A percentile compares a stretch with the other conserved stretches of the same genome.
phyloP scores from a whole-genome alignment of 2,329 filamentous ascomycete genomes.

The Fusarium tricinctum region DNA sequence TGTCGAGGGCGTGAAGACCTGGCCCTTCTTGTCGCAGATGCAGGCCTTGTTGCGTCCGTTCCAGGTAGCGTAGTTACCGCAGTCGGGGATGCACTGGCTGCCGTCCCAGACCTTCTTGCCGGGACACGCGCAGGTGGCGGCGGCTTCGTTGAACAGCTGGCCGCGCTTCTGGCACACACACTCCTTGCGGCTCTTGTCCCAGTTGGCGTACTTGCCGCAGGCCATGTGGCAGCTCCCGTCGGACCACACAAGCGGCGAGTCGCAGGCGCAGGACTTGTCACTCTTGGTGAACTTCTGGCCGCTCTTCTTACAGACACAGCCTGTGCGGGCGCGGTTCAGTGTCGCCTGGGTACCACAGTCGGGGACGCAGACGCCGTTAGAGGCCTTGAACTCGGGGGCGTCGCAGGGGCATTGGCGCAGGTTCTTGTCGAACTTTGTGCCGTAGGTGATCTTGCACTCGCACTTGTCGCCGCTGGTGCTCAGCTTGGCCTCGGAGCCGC shows the following conservation, averaged over 20 bases:
- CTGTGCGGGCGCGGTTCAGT: not conserved
- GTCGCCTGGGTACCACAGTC: not conserved
- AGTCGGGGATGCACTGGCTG: not conserved
- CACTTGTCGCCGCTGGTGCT: too few species aligned
- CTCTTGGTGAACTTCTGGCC: not conserved
- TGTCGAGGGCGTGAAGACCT: not conserved
- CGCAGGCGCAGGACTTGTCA: conserved; percentile 3
- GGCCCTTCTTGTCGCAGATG: not conserved
- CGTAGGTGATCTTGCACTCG: too few species aligned
- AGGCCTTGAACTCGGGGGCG: not conserved
- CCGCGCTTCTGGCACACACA: conserved; percentile 20
- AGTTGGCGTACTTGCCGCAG: conserved; percentile 7
- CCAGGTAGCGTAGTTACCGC: not conserved
- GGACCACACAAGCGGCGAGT: not conserved
- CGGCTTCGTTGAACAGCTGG: not conserved
- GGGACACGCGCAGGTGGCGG: not conserved
- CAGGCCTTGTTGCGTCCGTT: not conserved
- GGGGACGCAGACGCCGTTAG: not conserved
- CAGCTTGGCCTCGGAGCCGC: too few species aligned
- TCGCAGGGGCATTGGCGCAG: not conserved
- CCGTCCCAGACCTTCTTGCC: not conserved
- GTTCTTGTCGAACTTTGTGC: not conserved
- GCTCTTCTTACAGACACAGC: not conserved
- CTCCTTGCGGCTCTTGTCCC: conserved; percentile 3
- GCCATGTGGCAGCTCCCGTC: conserved; percentile 11